Evolutionary conservation across 2,329 filamentous ascomycete species (phyloP), one percentile per base, ranked within the genome.

Genomic region (Ascomycota sp.): DNA sequence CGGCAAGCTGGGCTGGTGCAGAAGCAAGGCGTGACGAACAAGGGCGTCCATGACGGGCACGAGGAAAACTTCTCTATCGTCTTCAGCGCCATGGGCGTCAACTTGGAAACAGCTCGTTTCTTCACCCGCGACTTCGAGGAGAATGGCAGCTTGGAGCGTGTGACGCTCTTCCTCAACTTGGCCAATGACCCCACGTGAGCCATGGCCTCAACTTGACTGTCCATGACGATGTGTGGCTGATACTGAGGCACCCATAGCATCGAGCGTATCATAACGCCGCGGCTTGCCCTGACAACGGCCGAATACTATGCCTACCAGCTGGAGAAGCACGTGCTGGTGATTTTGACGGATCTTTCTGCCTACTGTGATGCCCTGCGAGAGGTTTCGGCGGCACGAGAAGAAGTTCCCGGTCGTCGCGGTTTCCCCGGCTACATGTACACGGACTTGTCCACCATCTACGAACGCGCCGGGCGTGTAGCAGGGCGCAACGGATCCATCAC

Each of bases 371-470:
- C 89, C 40, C 76, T 98, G 40, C 89, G 89, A 70, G 89, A 98
- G 60, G 89, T 98, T 30, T 98, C 89, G 10, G 86, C 89, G 32
- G 89, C 89, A 31, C 74, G 89, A 62, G 89, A 98, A 68, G 89
- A 98, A 74, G 89, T 98, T 26, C 89, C 89, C 25, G 89, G 89
- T 67, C 86, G 89, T 56, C 86, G 89, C 74, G 89, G 89, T 69
- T 98, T 89, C 64, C 89, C 89, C 31, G 89, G 89, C 80, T 98
- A 98, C 69, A 98, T 98, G 89, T 98, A 98, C 67, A 98, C 89
- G 43, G 91, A 98, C 72, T 79, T 98, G 74, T 94, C 89, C 35
- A 98, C 89, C 50, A 94, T 98, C 47, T 98, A 98, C 66, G 89
- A 98, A 61, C 85, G 89, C 62, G 89, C 89, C 43, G 89, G 89